Conservation (phyloP, 148 eudicot genomes). For the Rhododendron simsii region DNA sequence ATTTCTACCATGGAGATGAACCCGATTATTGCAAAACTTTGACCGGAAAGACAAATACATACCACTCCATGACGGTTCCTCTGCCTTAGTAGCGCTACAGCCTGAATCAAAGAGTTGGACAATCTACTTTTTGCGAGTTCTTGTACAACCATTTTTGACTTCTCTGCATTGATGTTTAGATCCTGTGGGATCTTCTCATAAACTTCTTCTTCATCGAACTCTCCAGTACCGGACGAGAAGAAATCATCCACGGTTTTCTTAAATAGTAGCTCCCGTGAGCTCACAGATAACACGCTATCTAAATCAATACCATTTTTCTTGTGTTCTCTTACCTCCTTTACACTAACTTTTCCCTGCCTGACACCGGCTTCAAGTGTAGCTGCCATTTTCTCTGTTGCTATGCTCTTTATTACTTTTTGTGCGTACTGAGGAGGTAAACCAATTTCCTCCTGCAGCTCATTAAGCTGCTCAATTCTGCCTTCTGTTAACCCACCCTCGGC, state of each 20-base stretch:
- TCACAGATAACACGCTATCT: constrained; percentile 60
- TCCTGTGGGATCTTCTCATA: constrained; percentile 76
- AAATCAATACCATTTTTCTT: constrained; percentile 66
- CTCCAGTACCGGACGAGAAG: constrained; percentile 92
- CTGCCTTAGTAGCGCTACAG: constrained; percentile 78
- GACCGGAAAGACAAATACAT: constrained; percentile 15
- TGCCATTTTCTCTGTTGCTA: constrained; percentile 73
- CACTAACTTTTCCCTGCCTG: constrained; percentile 69
- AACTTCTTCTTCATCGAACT: constrained; percentile 83
- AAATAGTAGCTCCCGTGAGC: constrained; percentile 67
- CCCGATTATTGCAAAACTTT: neutral
- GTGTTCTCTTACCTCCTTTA: constrained; percentile 76
- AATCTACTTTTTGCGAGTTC: constrained; percentile 71
- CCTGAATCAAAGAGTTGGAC: constrained; percentile 70
- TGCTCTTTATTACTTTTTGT: constrained; percentile 72
- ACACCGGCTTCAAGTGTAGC: constrained; percentile 79
- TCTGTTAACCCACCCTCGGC: constrained; percentile 90
- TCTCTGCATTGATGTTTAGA: constrained; percentile 57
- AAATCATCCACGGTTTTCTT: constrained; percentile 72
- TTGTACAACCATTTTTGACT: constrained; percentile 65
- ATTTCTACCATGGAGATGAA: neutral
- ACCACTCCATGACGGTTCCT: constrained; percentile 80
- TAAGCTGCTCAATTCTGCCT: constrained; percentile 60
- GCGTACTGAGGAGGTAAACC: constrained; percentile 86
- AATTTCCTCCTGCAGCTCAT: constrained; percentile 70